These are phyloP conservation scores for Talaromyces sp. DNA, from an alignment of 2,329 filamentous ascomycete species.

Conservation along the genomic window DNA sequence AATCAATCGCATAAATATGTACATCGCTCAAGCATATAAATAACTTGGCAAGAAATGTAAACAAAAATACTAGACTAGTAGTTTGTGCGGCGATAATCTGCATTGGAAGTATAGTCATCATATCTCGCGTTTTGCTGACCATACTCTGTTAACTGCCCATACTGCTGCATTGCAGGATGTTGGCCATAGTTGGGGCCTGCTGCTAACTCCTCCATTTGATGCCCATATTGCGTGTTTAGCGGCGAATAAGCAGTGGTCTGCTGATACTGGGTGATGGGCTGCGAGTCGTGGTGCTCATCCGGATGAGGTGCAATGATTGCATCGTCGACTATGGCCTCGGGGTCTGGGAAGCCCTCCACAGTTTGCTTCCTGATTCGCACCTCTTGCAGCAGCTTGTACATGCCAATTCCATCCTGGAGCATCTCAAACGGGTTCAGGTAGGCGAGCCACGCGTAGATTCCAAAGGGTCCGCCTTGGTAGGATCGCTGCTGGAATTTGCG, in stretches of 20 bases:
- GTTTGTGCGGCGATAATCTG: not conserved
- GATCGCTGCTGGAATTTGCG: not conserved
- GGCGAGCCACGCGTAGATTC: not conserved
- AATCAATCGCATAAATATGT: not conserved
- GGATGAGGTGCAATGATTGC: not conserved
- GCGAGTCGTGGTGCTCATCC: not conserved
- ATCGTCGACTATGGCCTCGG: not conserved
- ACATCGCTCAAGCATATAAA: not conserved
- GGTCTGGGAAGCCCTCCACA: not conserved
- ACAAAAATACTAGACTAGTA: not conserved
- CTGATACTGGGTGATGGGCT: not conserved
- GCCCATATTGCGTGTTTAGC: not conserved
- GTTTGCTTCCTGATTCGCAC: not conserved
- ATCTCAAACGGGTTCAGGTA: not conserved
- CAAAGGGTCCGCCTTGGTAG: not conserved
- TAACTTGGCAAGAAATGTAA: not conserved
- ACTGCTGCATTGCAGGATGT: not conserved
- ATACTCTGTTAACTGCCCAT: not conserved
- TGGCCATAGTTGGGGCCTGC: not conserved
- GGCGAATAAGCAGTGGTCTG: not conserved
- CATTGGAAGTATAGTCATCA: not conserved
- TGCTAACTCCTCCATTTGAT: not conserved
- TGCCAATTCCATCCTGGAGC: not conserved
- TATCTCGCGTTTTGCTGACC: not conserved
- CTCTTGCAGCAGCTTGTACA: not conserved